Percentiles rank a stretch among this genome's conserved stretches.
phyloP scores from a whole-genome alignment of 441 rosid species.

The Mallotus japonicus region DNA sequence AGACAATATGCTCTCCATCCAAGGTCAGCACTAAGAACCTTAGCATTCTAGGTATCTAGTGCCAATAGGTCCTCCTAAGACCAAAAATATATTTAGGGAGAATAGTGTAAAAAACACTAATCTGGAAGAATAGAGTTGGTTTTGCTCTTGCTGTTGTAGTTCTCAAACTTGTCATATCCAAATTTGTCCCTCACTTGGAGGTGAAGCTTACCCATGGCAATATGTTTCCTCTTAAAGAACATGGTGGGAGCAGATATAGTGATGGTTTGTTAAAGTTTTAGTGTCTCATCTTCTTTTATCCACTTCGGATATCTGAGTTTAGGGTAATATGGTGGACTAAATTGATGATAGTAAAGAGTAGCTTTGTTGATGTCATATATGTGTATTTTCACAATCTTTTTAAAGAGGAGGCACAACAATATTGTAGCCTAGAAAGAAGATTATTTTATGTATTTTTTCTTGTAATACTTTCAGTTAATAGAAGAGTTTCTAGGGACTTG shows the following conservation, averaged over 20 bases:
- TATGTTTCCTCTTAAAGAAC: background rate
- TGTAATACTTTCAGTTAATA: background rate
- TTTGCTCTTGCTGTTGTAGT: background rate
- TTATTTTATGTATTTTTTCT: background rate
- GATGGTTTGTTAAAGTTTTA: background rate
- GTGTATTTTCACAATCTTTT: background rate
- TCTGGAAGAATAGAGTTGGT: background rate
- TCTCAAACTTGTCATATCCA: background rate
- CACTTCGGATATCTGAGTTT: background rate
- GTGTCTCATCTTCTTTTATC: background rate
- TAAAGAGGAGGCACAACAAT: background rate
- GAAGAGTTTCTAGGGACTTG: background rate
- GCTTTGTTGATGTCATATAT: background rate
- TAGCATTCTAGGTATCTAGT: background rate
- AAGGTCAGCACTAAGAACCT: background rate
- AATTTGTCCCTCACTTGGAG: slow-evolving; percentile 3
- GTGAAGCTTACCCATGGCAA: background rate
- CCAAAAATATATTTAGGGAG: background rate
- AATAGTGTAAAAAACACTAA: background rate
- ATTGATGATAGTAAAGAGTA: background rate
- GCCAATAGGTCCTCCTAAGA: background rate
- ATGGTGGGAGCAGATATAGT: background rate
- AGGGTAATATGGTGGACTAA: background rate
- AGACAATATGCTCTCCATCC: background rate
- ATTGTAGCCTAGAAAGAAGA: background rate